Evolutionary conservation across 2,329 filamentous ascomycete species (phyloP), one percentile per base, ranked within the genome.

Genomic region (Aspergillus thermomutatus): DNA sequence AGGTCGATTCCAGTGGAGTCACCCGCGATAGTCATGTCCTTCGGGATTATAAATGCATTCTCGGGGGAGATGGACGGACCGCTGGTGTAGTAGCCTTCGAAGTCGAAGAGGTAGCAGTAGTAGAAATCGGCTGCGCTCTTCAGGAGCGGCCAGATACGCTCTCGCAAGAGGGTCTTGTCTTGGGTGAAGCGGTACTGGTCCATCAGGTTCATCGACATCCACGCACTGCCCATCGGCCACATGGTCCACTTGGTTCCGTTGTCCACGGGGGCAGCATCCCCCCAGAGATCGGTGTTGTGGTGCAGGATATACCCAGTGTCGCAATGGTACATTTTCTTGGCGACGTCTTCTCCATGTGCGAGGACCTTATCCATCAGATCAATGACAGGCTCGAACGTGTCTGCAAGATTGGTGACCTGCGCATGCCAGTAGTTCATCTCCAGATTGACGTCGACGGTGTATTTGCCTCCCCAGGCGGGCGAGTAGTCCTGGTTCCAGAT

Each of bases 341-440:
- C 83, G 0, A 83, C 82, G 53, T 81, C 79, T 0, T 70, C 66
- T 0, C 83, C 83, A 63, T 61, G 59, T 28, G 27, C 57, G 57
- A 62, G 53, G 53, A 72, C 69, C 1, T 65, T 61, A 10, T 77
- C 71, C 4, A 80, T 64, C 1, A 77, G 65, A 17, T 74, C 70
- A 21, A 80, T 75, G 0, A 82, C 55, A 0, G 79, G 77, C 1
- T 70, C 55, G 10, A 77, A 70, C 0, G 70, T 75, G 11, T 77
- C 75, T 0, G 34, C 77, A 52, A 81, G 75, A 0, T 81, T 72
- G 0, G 80, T 83, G 52, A 83, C 80, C 28, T 83, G 79, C 0
- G 78, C 77, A 0, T 71, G 73, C 83, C 83, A 86, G 60, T 85
- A 79, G 57, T 85, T 86, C 83, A 85, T 86, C 60, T 86, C 80